Base-by-base conservation (phyloP, 371 early-diverging fungal species). In the Mycotypha africana region DNA sequence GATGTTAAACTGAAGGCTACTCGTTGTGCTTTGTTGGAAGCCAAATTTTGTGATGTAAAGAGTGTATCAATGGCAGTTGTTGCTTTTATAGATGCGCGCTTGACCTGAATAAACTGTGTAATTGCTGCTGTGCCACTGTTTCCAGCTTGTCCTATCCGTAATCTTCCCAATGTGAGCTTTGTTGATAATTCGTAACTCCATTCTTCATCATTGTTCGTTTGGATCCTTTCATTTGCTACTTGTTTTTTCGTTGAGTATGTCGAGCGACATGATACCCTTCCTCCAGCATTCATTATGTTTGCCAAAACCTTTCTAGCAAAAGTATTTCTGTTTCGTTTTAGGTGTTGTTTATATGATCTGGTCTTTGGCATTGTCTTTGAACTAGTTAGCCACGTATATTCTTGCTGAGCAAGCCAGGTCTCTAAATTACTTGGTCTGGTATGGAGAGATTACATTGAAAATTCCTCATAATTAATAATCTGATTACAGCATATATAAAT, bases 301-400 rank as follows among this genome's bases (percentile, higher is more conserved):
- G n/a, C n/a, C n/a, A n/a, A n/a, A n/a, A n/a, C n/a, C n/a, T n/a
- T n/a, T n/a, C n/a, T n/a, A n/a, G n/a, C n/a, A n/a, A n/a, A n/a
- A n/a, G n/a, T n/a, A n/a, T n/a, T n/a, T n/a, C n/a, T n/a, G n/a
- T n/a, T n/a, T n/a, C n/a, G n/a, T n/a, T n/a, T n/a, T 28, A 8
- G 30, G 30, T 28, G 30, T 38, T 21, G 15, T 38, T 20, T 0
- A 38, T 37, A 3, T 26, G 38, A 37, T 30, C 30, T 12, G 30
- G 19, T 2, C 23, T 47, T 4, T 22, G 26, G 3, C 22, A 11
- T 32, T 21, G n/a, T 10, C 16, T 11, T 16, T 30, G 8, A n/a
- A n/a, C n/a, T n/a, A 8, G 38, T 32, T 3, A 57, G 12, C 57
- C 57, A 57, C 5, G 43, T 42, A n/a, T 51, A 51, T 25, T 57